Evolutionary conservation across 2,329 filamentous ascomycete genomes (phyloP).

Genomic region (Aspergillus sp.): DNA sequence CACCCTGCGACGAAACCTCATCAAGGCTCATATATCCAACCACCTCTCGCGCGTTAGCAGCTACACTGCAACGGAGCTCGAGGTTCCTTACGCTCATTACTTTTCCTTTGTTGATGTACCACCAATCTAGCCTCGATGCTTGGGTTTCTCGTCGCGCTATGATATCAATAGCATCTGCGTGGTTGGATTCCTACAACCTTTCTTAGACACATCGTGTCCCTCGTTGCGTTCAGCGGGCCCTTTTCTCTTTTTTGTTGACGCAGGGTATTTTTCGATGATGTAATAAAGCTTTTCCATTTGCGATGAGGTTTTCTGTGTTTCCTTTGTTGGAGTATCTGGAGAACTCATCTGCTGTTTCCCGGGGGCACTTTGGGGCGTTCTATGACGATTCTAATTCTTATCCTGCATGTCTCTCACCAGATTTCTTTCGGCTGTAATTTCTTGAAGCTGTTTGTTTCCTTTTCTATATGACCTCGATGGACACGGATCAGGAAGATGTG

Average conservation of each 20-base stretch:
- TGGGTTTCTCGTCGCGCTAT: constrained; percentile 15
- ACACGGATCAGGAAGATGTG: constrained; percentile 23
- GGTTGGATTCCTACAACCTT: constrained; percentile 15
- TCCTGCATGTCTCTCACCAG: constrained; percentile 17
- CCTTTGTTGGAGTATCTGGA: constrained; percentile 23
- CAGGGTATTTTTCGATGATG: constrained; percentile 13
- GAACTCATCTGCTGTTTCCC: constrained; percentile 9
- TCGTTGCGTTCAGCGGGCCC: constrained; percentile 5
- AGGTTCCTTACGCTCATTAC: constrained; percentile 23
- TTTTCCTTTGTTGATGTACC: constrained; percentile 24
- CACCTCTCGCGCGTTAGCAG: constrained; percentile 12
- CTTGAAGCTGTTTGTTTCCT: constrained; percentile 18
- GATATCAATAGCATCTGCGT: constrained; percentile 18
- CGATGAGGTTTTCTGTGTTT: constrained; percentile 11
- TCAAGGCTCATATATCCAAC: constrained; percentile 17
- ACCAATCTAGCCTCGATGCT: constrained; percentile 22
- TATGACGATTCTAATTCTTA: constrained; percentile 19
- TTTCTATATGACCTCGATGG: constrained; percentile 21
- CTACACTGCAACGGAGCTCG: neutral
- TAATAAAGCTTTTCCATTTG: constrained; percentile 4
- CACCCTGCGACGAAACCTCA: constrained; percentile 4
- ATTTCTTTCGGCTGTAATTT: constrained; percentile 21
- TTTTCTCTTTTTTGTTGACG: constrained; percentile 17
- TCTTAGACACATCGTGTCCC: constrained; percentile 4
- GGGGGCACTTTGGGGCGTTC: constrained; percentile 19